Evolutionary conservation across 164 flowering plant genomes (phyloP), one percentile per base, ranked within the genome.

Genomic region (Sextonia rubra): DNA sequence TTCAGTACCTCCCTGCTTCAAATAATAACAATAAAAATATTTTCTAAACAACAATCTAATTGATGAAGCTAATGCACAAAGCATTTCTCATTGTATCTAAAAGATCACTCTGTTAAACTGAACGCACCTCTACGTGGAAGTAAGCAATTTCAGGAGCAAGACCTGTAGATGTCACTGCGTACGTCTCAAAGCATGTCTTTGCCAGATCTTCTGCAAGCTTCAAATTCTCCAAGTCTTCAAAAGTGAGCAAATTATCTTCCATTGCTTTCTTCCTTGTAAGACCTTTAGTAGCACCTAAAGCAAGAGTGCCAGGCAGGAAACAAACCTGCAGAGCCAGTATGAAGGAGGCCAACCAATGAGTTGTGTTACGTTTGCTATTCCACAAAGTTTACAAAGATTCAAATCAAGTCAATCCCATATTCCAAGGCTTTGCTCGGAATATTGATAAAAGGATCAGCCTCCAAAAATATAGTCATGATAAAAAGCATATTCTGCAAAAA

Each of bases 231-330:
- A 95, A 65, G 79, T 93, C 97, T 71, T 93, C 97, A 79, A 85
- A 85, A 12, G 82, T 83, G 20, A 95, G 86, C 77, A 87, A 71
- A 81, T 88, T 87, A 6, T 86, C 85, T 79, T 74, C 78, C 94
- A 91, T 85, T 1, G 98, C 99, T 70, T 83, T 85, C 73, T 87
- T 88, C 83, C 83, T 93, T 58, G 91, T 83, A 60, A 86, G 58
- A 69, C 99, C 98, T 86, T 93, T 93, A 60, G 99, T 95, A 65
- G 98, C 97, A 79, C 99, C 99, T 74, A 95, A 94, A 20, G 98
- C 99, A 81, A 95, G 97, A 71, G 91, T 83, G n/a, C 99, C 99
- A 72, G 99, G 88, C 68, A 95, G 81, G 78, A 95, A 95, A 77
- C 99, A 95, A 37, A 93, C 99, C 99, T 95, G 80, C 70, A 80